Evolutionary conservation across 768 basidiomycete genomes (phyloP).

Genomic region (Hygrophorus pudorinus): DNA sequence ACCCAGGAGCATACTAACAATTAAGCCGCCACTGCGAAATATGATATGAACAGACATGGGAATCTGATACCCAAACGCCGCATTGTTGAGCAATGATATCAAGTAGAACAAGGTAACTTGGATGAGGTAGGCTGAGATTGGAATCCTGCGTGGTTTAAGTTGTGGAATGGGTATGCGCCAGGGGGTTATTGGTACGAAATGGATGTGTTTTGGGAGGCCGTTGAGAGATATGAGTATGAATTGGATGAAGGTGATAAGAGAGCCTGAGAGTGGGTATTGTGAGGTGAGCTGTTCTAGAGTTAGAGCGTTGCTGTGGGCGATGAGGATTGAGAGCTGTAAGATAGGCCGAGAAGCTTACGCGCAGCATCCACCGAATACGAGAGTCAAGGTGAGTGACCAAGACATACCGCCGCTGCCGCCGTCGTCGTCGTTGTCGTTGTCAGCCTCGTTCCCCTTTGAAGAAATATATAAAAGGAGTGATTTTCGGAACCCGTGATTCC

Average conservation of each 20-base stretch:
- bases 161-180: conserved; percentile 43
- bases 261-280: conserved; percentile 59
- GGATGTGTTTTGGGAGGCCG: conserved; percentile 56
- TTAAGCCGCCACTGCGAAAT: conserved; percentile 81
- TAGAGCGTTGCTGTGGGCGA: conserved; percentile 54
- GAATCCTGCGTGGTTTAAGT: conserved; percentile 56
- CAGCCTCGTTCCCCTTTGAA: background rate
- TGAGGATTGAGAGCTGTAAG: conserved; percentile 1
- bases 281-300: conserved; percentile 68
- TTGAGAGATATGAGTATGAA: conserved; percentile 69
- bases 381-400: conserved; percentile 57
- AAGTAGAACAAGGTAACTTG: conserved; percentile 79
- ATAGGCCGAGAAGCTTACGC: conserved; percentile 29
- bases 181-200: background rate
- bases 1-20: conserved; percentile 76
- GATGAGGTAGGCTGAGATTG: conserved; percentile 59
- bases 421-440: background rate
- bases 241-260: conserved; percentile 82
- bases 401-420: conserved; percentile 1
- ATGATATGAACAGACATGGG: conserved; percentile 94
- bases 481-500: background rate
- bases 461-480: background rate
- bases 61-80: conserved; percentile 78
- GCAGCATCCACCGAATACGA: conserved; percentile 91
- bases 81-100: conserved; percentile 80